Conservation (phyloP, 306 rosid species). For the Quercus rubra region DNA sequence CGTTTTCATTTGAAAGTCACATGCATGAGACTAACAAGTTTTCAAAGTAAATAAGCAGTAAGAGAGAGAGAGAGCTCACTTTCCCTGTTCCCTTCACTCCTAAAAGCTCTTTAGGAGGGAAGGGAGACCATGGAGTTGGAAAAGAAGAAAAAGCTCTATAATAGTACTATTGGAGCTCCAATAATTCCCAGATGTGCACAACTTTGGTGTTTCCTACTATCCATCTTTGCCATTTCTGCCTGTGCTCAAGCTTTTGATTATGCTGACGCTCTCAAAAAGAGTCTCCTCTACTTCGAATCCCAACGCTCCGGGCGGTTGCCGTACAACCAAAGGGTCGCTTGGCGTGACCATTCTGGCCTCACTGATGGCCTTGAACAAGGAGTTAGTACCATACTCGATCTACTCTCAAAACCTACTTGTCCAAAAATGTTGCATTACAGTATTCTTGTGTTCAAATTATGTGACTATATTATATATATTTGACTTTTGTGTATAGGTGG, state of each 20-base stretch:
- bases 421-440: not conserved
- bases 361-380: conserved; percentile 94
- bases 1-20: conserved; percentile 39
- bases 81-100: conserved; percentile 49
- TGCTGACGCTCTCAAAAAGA: conserved; percentile 77
- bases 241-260: conserved; percentile 48
- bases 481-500: conserved; percentile 49
- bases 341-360: conserved; percentile 98
- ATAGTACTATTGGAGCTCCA: not conserved
- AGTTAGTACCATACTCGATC: conserved; percentile 28
- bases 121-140: conserved; percentile 36
- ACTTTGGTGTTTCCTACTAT: conserved; percentile 31
- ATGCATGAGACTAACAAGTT: conserved; percentile 16
- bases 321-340: conserved; percentile 81
- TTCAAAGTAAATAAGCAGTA: conserved; percentile 5
- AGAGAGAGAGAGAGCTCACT: conserved; percentile 1
- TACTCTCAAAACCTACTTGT: not conserved
- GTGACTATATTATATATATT: not conserved
- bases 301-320: conserved; percentile 95
- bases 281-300: conserved; percentile 90
- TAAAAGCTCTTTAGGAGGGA: conserved; percentile 44
- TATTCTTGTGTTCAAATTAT: not conserved
- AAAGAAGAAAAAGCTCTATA: not conserved
- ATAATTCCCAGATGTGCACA: conserved; percentile 8
- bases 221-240: conserved; percentile 27